Base-by-base conservation (phyloP, 306 rosid species). In the Canavalia ensiformis region DNA sequence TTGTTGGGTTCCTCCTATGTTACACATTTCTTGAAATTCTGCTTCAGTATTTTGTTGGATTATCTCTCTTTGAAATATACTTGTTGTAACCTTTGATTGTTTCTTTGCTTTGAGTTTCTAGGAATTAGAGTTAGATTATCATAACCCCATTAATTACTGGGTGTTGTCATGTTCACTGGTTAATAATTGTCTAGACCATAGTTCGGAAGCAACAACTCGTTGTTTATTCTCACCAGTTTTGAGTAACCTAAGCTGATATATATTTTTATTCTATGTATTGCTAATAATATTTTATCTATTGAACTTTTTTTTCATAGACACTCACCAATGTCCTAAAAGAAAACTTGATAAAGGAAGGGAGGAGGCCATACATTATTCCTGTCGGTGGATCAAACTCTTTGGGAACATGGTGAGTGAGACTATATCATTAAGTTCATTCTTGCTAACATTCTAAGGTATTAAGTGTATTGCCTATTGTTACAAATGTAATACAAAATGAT, bases 351-450 rank as follows among this genome's bases (percentile, higher is more conserved):
- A 90, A 83, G n/a, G 93, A 93, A 87, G 99, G 98, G 72, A 91
- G 92, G 87, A 90, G 83, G 75, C 98, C 99, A 33, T 95, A 95
- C 76, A 90, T 91, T 81, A 93, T 95, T 86, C 98, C 99, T 2
- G 92, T 89, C 34, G 99, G 98, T 25, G 98, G 99, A 81, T 95
- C 99, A 68, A 91, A 95, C 82, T 89, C 96, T 47, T 83, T 90
- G 7, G 99, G 97, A 78, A 93, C 97, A 77, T 95, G 99, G 99
- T 94, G 85, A 86, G 97, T 91, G 84, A 83, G 91, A 75, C 77
- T 81, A 62, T 63, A 66, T 41, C 65, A 31, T 68, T 58, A 59
- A 44, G 77, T 50, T 44, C 77, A 56, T 81, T n/a, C 69, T 59
- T 29, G 75, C 69, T 41, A 46, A 63, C 62, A 28, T 71, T 37